Evolutionary conservation across 495 filamentous ascomycete species (phyloP).

Genomic region (Penicillium macrosclerotiorum): DNA sequence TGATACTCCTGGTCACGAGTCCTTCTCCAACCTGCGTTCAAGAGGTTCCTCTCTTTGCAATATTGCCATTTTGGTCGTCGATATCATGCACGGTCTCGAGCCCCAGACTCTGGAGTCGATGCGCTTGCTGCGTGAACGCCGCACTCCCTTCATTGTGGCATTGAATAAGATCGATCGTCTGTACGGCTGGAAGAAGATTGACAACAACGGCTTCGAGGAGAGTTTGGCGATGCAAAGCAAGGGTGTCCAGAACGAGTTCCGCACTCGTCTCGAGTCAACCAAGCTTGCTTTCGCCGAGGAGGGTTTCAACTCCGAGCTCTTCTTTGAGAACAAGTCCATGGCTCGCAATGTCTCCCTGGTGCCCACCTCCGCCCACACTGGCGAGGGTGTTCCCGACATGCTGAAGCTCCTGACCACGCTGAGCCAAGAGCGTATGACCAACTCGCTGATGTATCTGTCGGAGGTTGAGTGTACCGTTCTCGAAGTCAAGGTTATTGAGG

Average conservation of each 20-base stretch:
- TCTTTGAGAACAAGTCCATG: slow-evolving; percentile 97
- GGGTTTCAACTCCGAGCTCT: slow-evolving; percentile 96
- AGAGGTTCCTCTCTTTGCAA: slow-evolving; percentile 97
- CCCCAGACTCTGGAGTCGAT: slow-evolving; percentile 98
- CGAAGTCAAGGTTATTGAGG: slow-evolving; percentile 98
- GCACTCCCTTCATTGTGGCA: slow-evolving; percentile 98
- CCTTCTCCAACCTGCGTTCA: slow-evolving; percentile 96
- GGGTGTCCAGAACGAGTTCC: slow-evolving; percentile 92
- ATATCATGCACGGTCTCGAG: slow-evolving; percentile 99
- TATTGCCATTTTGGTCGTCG: slow-evolving; percentile 98
- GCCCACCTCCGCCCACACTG: slow-evolving; percentile 94
- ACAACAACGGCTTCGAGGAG: slow-evolving; percentile 97
- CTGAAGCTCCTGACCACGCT: slow-evolving; percentile 88
- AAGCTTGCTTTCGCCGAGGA: slow-evolving; percentile 94
- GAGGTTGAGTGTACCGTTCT: slow-evolving; percentile 97
- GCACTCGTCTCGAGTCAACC: slow-evolving; percentile 82
- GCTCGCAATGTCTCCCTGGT: slow-evolving; percentile 89
- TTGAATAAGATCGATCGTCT: slow-evolving; percentile 99
- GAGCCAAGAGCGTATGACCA: slow-evolving; percentile 97
- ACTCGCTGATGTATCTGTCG: slow-evolving; percentile 94
- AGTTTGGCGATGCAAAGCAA: slow-evolving; percentile 88
- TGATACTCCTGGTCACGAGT: slow-evolving; percentile 99
- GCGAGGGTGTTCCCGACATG: slow-evolving; percentile 99
- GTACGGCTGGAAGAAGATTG: slow-evolving; percentile 95
- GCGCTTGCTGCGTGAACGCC: slow-evolving; percentile 85